Evolutionary conservation across 352 stramenopile genomes (phyloP), one percentile per base, ranked within the genome.

Genomic region (Blastocystis sp.): DNA sequence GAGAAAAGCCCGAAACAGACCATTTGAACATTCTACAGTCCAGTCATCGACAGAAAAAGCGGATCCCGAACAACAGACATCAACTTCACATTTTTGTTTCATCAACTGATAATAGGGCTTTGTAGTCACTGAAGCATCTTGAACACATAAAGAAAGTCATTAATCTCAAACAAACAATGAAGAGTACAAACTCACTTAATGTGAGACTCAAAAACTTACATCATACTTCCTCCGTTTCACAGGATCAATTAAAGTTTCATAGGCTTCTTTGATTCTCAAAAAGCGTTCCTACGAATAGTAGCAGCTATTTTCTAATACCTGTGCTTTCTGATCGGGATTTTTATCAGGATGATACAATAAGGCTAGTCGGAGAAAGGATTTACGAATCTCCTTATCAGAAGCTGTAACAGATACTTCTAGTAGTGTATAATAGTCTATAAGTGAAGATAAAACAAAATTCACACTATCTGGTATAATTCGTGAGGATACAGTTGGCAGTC

Each of bases 301-400:
- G 51, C 29, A 27, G 1, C 7, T 6, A 32, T 19, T 0, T 0
- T 16, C 0, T 6, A 32, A 11, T 32, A 83, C 71, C 27, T 63
- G 42, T 27, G 46, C 46, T 21, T 83, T 16, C 32, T 61, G 29
- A 4, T 63, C 71, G 1, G 12, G 43, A 39, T 66, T 83, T 42
- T 83, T 83, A 42, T 83, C 71, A 19, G 71, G 71, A 63, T 83
- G 71, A 24, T 63, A 83, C 3, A 57, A 37, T 1, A 63, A 32
- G 5, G 71, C 71, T 1, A 83, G 54, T 63, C 51, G 71, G 4
- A 67, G 27, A 27, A 63, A 83, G 16, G 71, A 27, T 43, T 83
- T 51, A 4, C 49, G 46, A 66, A 83, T 83, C 46, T 83, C 71
- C 71, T 46, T 65, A 2, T 83, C 71, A 9, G 71, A 83, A 4